These are phyloP conservation scores for cucumber (Cucumis sativus) DNA, from an alignment of 306 rosid species.

Conservation along the genomic window DNA sequence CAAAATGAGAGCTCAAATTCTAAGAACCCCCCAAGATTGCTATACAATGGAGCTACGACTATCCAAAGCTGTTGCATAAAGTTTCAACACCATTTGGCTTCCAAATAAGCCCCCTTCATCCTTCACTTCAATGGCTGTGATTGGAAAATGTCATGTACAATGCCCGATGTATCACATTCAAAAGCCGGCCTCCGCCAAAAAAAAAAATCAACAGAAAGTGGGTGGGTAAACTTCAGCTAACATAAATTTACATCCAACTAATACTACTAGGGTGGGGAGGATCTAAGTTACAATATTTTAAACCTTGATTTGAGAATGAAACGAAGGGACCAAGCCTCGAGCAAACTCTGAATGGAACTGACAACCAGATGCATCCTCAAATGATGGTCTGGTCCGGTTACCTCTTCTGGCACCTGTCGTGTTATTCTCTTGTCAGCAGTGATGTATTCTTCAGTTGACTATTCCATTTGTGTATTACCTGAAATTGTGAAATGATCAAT, in stretches of 20 bases:
- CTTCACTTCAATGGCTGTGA: constrained; percentile 1
- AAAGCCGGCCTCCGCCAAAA: constrained; percentile 3
- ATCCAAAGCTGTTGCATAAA: neutral
- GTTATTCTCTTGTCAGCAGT: neutral
- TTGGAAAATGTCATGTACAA: neutral
- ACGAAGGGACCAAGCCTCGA: neutral
- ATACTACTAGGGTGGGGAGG: neutral
- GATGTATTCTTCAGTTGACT: neutral
- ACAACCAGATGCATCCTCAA: neutral
- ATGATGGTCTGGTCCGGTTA: neutral
- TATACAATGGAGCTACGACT: neutral
- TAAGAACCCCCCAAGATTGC: neutral
- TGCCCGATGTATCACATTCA: constrained; percentile 2
- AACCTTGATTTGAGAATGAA: neutral
- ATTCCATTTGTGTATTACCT: neutral
- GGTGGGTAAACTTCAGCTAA: constrained; percentile 3
- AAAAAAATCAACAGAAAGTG: constrained; percentile 6
- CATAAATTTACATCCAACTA: constrained; percentile 7
- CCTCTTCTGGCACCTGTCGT: neutral
- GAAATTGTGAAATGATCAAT: neutral
- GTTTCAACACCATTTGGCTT: neutral
- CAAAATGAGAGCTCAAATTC: neutral
- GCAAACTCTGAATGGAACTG: neutral
- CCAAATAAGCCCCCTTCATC: neutral
- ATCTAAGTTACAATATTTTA: neutral